These are phyloP conservation scores for Zopfia rhizophila DNA, from an alignment of 2,329 filamentous ascomycete genomes.

Conservation along the genomic window DNA sequence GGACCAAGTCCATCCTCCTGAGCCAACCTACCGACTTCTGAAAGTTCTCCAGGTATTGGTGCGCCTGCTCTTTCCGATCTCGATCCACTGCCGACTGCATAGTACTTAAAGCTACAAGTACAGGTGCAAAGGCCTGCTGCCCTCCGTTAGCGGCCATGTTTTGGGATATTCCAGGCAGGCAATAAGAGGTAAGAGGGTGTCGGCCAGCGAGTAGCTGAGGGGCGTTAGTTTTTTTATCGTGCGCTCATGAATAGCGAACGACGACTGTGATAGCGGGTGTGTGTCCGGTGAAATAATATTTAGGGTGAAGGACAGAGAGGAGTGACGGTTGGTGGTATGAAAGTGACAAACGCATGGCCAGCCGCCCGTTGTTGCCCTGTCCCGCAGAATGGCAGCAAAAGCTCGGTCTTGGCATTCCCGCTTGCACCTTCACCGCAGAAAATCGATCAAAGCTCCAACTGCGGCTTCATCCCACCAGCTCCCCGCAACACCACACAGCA, in stretches of 20 bases:
- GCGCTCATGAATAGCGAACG: too few relatives aligned
- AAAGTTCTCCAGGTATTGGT: constrained; percentile 91
- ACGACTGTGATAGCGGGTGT: neutral
- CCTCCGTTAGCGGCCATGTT: constrained; percentile 75
- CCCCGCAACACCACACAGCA: constrained; percentile 5
- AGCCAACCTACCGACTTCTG: constrained; percentile 88
- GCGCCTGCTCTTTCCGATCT: constrained; percentile 86
- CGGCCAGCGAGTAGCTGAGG: constrained; percentile 37
- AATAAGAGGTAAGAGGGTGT: constrained; percentile 36
- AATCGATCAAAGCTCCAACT: constrained; percentile 28
- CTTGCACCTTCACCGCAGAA: constrained; percentile 32
- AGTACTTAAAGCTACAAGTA: constrained; percentile 87
- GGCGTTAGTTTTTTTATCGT: constrained; percentile 34
- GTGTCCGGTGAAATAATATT: neutral
- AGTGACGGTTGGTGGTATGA: constrained; percentile 29
- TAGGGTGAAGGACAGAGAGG: constrained; percentile 5
- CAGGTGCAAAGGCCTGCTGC: constrained; percentile 80
- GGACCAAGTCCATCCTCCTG: too few relatives aligned
- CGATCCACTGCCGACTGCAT: constrained; percentile 87
- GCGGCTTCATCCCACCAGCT: constrained; percentile 16
- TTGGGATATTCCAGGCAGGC: constrained; percentile 27
- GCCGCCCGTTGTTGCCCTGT: neutral
- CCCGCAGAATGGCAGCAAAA: too few relatives aligned
- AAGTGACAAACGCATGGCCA: constrained; percentile 35
- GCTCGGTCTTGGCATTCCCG: constrained; percentile 18